Evolutionary conservation across 2,329 filamentous ascomycete species (phyloP), one percentile per base, ranked within the genome.

Genomic region (Capronia epimyces): DNA sequence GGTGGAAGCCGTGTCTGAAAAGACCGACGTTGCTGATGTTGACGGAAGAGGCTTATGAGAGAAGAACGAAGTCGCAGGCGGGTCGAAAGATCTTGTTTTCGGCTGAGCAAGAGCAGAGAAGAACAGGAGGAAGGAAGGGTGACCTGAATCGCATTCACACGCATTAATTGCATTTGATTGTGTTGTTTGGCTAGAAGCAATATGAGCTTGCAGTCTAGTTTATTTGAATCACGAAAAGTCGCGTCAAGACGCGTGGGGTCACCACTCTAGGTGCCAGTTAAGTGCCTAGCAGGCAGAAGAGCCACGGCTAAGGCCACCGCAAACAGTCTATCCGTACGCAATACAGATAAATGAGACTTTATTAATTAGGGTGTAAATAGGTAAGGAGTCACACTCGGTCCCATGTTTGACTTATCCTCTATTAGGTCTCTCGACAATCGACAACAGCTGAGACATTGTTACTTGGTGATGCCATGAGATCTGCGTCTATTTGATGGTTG

Each of bases 211-310:
- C 10, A 18, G 10, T 39, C 18, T 32, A 18, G 20, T 16, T 16
- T 36, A 32, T 15, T 13, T 20, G 10, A 40, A 34, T 48, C 32
- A 29, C 16, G 34, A 7, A 42, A 24, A 42, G 22, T 43, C 50
- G 50, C 42, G 50, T 48, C 50, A 10, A 36, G 50, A 53, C 50
- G 50, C 50, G 50, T 53, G 50, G 42, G 50, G 42, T 43, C 34
- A 43, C 36, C 13, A 31, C n/a, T 24, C 24, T 36, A 20, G 16
- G 47, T 52, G 49, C 40, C 50, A 42, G 24, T 24, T 25, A 8
- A n/a, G n/a, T 7, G 6, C 29, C 3, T 27, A 27, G 25, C 25
- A 27, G 25, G 25, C 25, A 6, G 25, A 27, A n/a, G n/a, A n/a
- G n/a, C n/a, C n/a, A n/a, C n/a, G n/a, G n/a, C n/a, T n/a, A n/a